These are phyloP conservation scores for Lasiodiplodia theobromae DNA, from an alignment of 2,329 filamentous ascomycete species.

Conservation along the genomic window DNA sequence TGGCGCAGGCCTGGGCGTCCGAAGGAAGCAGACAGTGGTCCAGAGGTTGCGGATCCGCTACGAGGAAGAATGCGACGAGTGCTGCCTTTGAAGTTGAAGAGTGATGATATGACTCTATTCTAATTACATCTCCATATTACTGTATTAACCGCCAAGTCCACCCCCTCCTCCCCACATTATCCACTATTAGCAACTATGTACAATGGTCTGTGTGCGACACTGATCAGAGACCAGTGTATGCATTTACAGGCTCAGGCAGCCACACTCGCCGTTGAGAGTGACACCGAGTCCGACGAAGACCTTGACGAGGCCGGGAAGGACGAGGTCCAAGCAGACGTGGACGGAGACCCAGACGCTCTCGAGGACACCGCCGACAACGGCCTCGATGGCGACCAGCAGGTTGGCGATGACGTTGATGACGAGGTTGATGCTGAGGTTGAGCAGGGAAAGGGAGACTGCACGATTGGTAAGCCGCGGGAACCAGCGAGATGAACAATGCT, in stretches of 20 bases:
- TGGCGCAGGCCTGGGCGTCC: constrained; percentile 7
- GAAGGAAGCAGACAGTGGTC: constrained; percentile 16
- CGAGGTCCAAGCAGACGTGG: neutral
- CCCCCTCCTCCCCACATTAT: neutral
- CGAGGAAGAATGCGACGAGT: constrained; percentile 15
- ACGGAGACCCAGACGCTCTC: constrained; percentile 3
- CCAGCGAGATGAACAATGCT: neutral
- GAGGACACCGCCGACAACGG: constrained; percentile 19
- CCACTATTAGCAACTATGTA: neutral
- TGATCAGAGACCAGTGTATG: neutral
- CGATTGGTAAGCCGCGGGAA: neutral
- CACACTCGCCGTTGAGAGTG: constrained; percentile 15
- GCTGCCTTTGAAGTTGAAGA: neutral
- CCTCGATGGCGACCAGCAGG: constrained; percentile 24
- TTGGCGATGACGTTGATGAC: constrained; percentile 26
- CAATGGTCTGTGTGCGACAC: neutral
- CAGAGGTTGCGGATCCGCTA: constrained; percentile 11
- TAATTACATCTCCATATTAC: neutral
- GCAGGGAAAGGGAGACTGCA: constrained; percentile 9
- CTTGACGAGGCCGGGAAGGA: constrained; percentile 1
- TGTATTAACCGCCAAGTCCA: neutral
- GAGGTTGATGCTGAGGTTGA: constrained; percentile 26
- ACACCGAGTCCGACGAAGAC: constrained; percentile 9
- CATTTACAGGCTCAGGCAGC: constrained; percentile 6
- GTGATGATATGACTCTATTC: neutral